Percentiles rank a stretch among this genome's conserved stretches.
These are phyloP conservation scores for Globisporangium nodosum DNA, from an alignment of 352 stramenopile genomes.

Conservation along the genomic window DNA sequence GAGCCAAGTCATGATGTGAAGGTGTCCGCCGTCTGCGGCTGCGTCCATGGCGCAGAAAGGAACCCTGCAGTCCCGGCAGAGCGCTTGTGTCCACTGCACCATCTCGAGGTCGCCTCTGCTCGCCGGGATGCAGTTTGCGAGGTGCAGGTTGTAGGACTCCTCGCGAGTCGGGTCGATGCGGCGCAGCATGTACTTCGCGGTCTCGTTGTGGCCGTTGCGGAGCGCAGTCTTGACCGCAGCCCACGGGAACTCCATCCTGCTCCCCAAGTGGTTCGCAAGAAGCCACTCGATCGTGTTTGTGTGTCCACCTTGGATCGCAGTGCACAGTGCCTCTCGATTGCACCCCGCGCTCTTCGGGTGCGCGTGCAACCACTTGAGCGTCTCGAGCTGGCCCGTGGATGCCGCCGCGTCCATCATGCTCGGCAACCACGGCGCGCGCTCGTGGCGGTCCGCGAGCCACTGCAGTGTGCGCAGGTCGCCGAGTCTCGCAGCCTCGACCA, in stretches of 20 bases:
- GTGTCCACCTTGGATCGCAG: neutral
- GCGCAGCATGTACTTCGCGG: neutral
- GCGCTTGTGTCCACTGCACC: neutral
- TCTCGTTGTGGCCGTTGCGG: neutral
- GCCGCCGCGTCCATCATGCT: neutral
- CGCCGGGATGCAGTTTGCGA: neutral
- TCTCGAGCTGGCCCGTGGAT: neutral
- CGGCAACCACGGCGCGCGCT: neutral
- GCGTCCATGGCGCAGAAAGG: neutral
- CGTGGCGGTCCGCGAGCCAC: neutral
- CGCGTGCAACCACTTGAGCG: conserved; percentile 3
- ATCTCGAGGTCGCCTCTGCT: conserved; percentile 1
- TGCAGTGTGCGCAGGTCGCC: neutral
- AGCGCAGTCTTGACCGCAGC: neutral
- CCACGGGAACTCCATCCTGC: neutral
- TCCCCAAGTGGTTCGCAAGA: neutral
- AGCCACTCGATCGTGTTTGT: conserved; percentile 1
- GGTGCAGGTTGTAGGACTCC: neutral
- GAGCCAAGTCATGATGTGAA: conserved; percentile 4
- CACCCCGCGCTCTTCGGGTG: neutral
- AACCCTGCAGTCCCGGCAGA: neutral
- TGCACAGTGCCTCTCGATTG: neutral
- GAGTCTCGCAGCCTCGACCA: neutral
- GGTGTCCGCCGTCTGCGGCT: neutral
- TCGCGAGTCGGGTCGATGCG: neutral